Percentiles rank a stretch among this genome's conserved stretches.
Evolutionary conservation across 495 filamentous ascomycete species (phyloP).

Genomic region (Neurospora sp.): DNA sequence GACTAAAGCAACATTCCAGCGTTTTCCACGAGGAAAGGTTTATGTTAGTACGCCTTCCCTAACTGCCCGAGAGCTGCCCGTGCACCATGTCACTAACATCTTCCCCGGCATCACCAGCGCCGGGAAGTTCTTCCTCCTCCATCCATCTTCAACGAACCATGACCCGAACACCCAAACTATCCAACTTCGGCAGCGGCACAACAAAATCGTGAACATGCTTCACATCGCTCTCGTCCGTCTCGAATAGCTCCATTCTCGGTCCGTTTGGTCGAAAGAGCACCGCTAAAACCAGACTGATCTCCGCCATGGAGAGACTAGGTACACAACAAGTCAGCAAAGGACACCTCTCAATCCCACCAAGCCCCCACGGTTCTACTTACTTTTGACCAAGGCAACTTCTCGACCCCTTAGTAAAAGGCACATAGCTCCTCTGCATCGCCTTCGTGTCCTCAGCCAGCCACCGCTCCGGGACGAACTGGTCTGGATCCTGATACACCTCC

Average conservation of each 20-base stretch:
- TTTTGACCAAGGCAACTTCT: slow-evolving; percentile 13
- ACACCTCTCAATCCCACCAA: background rate
- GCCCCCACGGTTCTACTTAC: background rate
- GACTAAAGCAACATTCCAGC: background rate
- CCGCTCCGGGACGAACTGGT: slow-evolving; percentile 28
- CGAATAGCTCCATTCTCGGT: slow-evolving; percentile 19
- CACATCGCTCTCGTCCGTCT: slow-evolving; percentile 25
- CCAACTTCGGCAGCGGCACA: slow-evolving; percentile 20
- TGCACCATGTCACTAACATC: background rate
- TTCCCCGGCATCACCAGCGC: background rate
- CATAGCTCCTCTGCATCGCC: slow-evolving; percentile 10
- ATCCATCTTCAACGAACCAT: slow-evolving; percentile 6
- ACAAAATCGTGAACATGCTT: slow-evolving; percentile 19
- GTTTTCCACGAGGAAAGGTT: background rate
- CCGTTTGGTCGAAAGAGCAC: slow-evolving; percentile 18
- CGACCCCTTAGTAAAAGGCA: slow-evolving; percentile 12
- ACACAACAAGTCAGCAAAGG: background rate
- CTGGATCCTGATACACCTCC: slow-evolving; percentile 24
- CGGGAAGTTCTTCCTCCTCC: background rate
- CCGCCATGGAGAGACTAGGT: slow-evolving; percentile 27
- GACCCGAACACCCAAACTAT: slow-evolving; percentile 24
- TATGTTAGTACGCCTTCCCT: background rate
- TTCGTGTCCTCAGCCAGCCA: slow-evolving; percentile 26
- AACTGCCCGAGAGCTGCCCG: background rate
- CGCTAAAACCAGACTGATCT: slow-evolving; percentile 26